Base-by-base conservation (phyloP, 2,329 filamentous ascomycete species). In the Paraconiothyrium brasiliense region DNA sequence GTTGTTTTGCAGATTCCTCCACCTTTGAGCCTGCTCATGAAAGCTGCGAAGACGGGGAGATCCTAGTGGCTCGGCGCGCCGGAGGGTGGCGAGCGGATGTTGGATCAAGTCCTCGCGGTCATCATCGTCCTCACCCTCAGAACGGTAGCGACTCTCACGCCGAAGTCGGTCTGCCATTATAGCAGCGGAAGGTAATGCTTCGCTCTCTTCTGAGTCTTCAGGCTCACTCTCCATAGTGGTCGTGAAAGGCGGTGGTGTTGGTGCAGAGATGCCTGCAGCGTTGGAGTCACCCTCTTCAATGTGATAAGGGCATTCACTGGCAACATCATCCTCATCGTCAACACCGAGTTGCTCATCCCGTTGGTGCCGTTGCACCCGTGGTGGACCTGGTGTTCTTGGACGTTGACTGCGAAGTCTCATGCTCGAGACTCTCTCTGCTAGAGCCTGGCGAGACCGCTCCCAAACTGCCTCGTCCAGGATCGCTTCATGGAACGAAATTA, bases 211-310 rank as follows among this genome's bases (percentile, higher is more conserved):
- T 14, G 74, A 72, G 8, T 76, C 73, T 20, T 76, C 72, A 13
- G 70, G 71, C 24, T 75, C 75, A 51, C 69, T 77, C 24, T 77
- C 77, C 22, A 75, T 76, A 13, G 77, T 80, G 32, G 81, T 75
- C 13, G 74, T 78, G 62, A 81, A 81, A 1, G 75, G 76, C n/a
- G 77, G 77, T n/a, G 76, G 76, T 14, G 73, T 77, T 4, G 75
- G 74, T 22, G 75, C 76, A 37, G 74, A 75, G 11, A 78, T 59
- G 13, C 75, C 73, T 9, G 71, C 67, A 22, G 72, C 61, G 8
- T 59, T 54, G 22, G 64, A 54, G 27, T 70, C 65, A 6, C 64
- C 65, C 20, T 72, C 71, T 2, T 72, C 67, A 13, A 63, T 54
- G 34, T 67, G 69, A 37, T 74, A 71, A 32, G 77, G 75, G 41